phyloP scores from a whole-genome alignment of 2,329 filamentous ascomycete genomes.

The Ceratocystis variospora region DNA sequence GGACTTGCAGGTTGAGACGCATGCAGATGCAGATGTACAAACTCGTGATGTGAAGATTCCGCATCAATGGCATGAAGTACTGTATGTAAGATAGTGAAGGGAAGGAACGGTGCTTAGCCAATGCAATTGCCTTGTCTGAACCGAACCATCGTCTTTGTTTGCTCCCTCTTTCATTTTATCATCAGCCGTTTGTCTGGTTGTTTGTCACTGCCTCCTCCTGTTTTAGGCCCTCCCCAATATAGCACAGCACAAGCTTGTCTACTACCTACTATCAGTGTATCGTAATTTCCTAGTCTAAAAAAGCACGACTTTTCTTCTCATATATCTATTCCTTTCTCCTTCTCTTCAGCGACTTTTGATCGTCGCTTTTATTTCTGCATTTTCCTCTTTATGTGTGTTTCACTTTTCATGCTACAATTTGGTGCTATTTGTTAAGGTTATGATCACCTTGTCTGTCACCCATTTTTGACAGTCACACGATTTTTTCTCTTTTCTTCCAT shows the following conservation, averaged over 20 bases:
- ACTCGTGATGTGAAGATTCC: background rate
- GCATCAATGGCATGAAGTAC: too few relatives aligned
- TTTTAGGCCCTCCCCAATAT: background rate
- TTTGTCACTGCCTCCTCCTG: background rate
- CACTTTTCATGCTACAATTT: background rate
- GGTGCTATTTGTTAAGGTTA: background rate
- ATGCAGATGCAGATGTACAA: background rate
- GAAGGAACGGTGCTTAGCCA: background rate
- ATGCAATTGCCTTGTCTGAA: background rate
- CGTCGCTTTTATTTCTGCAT: background rate
- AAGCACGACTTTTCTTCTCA: background rate
- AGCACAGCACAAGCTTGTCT: background rate
- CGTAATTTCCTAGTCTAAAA: background rate
- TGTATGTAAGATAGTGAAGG: background rate
- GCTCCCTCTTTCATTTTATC: background rate
- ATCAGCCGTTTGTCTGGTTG: background rate
- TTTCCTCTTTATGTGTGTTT: background rate
- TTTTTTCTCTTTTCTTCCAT: background rate
- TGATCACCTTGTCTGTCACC: slow-evolving; percentile 2
- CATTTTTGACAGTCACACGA: background rate
- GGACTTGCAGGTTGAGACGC: too few relatives aligned
- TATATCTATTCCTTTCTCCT: background rate
- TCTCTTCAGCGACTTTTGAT: background rate
- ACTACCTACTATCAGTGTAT: background rate
- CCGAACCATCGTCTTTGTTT: background rate